Conservation (phyloP, 2,329 filamentous ascomycete genomes). For the Calonectria leucothoes region DNA sequence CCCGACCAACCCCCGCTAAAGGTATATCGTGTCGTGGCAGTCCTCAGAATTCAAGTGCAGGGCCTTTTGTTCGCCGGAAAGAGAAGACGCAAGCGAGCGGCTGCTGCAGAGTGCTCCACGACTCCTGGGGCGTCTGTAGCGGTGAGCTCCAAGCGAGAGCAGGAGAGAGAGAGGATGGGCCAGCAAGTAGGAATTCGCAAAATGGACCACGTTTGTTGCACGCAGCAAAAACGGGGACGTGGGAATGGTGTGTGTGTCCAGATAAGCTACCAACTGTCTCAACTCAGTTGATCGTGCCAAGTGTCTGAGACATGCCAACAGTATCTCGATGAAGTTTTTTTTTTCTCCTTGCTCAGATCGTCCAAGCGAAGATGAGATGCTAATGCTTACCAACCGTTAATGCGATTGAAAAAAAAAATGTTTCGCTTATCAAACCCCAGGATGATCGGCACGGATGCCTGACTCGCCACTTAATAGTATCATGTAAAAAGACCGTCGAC, state of each 20-base stretch:
- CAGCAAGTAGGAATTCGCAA: conserved; percentile 5
- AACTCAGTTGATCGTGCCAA: neutral
- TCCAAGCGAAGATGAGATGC: neutral
- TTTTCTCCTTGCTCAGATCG: neutral
- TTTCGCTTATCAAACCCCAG: conserved; percentile 6
- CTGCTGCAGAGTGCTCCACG: neutral
- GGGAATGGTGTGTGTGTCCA: neutral
- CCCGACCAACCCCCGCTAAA: neutral
- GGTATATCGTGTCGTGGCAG: neutral
- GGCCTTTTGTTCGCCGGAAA: neutral
- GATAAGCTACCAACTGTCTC: conserved; percentile 13
- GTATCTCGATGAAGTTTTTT: neutral
- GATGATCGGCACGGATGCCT: conserved; percentile 9
- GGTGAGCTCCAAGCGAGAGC: neutral
- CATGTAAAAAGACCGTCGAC: neutral
- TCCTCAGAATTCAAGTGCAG: neutral
- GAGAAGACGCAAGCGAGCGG: neutral
- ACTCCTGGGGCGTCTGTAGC: neutral
- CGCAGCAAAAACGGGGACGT: conserved; percentile 1
- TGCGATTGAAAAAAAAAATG: neutral
- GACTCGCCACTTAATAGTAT: conserved; percentile 10
- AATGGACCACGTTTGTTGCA: neutral
- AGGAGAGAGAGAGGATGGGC: neutral
- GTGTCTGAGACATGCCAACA: conserved; percentile 16
- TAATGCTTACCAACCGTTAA: neutral